phyloP scores from a whole-genome alignment of 1,139 yeast genomes.

The Blastobotrys arbuscula region DNA sequence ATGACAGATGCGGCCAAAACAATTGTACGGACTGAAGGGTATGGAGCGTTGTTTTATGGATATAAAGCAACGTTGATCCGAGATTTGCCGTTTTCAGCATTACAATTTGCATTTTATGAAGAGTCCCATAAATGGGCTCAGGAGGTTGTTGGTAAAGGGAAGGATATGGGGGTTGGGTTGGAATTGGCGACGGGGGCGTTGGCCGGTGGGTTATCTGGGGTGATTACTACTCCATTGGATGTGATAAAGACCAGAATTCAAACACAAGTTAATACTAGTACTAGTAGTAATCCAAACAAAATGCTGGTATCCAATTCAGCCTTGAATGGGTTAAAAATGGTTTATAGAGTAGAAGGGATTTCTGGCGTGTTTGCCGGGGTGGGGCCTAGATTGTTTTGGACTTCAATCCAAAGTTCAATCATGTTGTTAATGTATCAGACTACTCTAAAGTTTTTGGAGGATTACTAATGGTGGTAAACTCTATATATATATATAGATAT shows the following conservation, averaged over 20 bases:
- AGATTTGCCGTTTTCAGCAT: slow-evolving; percentile 90
- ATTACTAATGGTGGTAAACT: background rate
- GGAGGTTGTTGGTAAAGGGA: slow-evolving; percentile 28
- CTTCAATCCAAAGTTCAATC: slow-evolving; percentile 89
- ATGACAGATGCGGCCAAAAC: slow-evolving; percentile 58
- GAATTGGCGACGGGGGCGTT: slow-evolving; percentile 88
- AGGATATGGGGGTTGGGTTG: slow-evolving; percentile 45
- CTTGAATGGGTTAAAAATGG: slow-evolving; percentile 53
- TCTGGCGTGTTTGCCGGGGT: slow-evolving; percentile 86
- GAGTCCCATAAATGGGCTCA: slow-evolving; percentile 46
- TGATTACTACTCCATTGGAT: slow-evolving; percentile 76
- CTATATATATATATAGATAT: background rate
- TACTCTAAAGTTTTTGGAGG: slow-evolving; percentile 25
- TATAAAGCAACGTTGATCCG: slow-evolving; percentile 89
- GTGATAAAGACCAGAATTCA: slow-evolving; percentile 92
- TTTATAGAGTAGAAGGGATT: slow-evolving; percentile 70
- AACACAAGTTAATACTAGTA: slow-evolving; percentile 45
- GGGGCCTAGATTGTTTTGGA: slow-evolving; percentile 95
- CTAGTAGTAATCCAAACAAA: slow-evolving; percentile 15
- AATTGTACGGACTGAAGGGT: slow-evolving; percentile 65
- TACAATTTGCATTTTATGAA: slow-evolving; percentile 94
- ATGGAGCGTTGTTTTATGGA: slow-evolving; percentile 73
- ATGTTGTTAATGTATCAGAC: slow-evolving; percentile 84
- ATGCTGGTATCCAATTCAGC: slow-evolving; percentile 46
- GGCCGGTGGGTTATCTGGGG: slow-evolving; percentile 96